Conservation (phyloP, 83 land plant species). For the Picea mariana region DNA sequence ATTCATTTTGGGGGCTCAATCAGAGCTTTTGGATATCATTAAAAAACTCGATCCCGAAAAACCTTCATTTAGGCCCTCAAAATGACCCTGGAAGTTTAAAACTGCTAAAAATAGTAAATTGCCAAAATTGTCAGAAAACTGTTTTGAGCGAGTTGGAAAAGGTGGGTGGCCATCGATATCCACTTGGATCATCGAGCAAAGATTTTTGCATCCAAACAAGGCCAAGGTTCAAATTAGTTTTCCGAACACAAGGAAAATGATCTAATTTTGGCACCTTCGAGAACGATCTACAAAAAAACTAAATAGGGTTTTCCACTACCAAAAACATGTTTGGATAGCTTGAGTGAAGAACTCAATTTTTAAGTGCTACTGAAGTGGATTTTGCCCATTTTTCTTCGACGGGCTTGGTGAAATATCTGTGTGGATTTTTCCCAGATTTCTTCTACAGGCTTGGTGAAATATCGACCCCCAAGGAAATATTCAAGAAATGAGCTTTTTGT, state of each 20-base stretch:
- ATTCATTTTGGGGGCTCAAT: too few relatives aligned
- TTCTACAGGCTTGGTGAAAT: slow-evolving; percentile 6
- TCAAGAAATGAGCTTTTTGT: neutral
- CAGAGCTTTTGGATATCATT: too few relatives aligned
- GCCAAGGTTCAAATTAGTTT: neutral
- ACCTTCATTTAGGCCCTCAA: too few relatives aligned
- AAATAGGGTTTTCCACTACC: neutral
- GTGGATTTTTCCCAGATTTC: too few relatives aligned
- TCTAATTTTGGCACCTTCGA: slow-evolving; percentile 7
- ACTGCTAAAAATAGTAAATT: too few relatives aligned
- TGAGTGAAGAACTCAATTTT: slow-evolving; percentile 4
- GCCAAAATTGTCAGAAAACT: too few relatives aligned
- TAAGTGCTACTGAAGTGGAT: neutral
- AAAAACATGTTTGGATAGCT: slow-evolving; percentile 21
- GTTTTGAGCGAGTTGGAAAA: too few relatives aligned
- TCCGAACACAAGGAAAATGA: neutral
- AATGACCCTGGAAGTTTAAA: too few relatives aligned
- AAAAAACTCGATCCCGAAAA: too few relatives aligned
- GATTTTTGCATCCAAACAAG: neutral
- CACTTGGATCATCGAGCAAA: neutral
- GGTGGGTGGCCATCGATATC: too few relatives aligned
- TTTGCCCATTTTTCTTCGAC: neutral
- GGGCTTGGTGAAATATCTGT: too few relatives aligned
- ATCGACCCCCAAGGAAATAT: slow-evolving; percentile 3
- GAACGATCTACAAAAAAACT: neutral